Evolutionary conservation across 495 filamentous ascomycete genomes (phyloP).

Genomic region (Podospora sp.): DNA sequence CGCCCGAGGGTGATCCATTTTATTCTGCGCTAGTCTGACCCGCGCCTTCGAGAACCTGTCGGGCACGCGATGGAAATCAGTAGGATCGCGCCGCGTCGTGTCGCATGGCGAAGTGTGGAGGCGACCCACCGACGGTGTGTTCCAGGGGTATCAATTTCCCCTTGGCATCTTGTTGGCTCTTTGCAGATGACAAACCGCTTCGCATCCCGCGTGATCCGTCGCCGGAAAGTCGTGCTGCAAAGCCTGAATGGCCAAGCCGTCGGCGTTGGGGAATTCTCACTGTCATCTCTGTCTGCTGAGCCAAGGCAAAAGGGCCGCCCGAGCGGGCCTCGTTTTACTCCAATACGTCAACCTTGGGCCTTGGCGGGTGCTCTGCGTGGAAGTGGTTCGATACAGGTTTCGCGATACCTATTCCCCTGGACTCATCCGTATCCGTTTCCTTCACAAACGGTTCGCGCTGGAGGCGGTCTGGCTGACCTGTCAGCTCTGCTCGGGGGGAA

Average conservation of each 20-base stretch:
- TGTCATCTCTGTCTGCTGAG: no score
- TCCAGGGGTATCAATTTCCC: not conserved
- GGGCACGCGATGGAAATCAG: not conserved
- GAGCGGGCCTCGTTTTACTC: not conserved
- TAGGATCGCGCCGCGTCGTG: not conserved
- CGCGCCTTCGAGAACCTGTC: not conserved
- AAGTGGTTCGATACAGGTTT: no score
- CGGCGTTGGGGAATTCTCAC: no score
- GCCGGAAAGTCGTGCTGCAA: not conserved
- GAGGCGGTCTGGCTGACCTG: no score
- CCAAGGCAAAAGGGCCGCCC: no score
- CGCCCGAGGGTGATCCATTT: not conserved
- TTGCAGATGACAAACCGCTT: not conserved
- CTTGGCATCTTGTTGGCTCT: not conserved
- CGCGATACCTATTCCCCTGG: no score
- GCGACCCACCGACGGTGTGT: not conserved
- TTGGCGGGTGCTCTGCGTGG: no score
- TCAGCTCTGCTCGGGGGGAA: not conserved
- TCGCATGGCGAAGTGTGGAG: not conserved
- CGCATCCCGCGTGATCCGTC: constrained; percentile 10
- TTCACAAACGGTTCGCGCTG: no score
- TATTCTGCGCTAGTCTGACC: not conserved
- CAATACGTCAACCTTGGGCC: not conserved
- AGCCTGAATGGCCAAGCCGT: no score
- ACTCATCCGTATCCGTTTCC: no score